These are phyloP conservation scores for Lachnellula suecica DNA, from an alignment of 2,329 filamentous ascomycete genomes.

Conservation along the genomic window DNA sequence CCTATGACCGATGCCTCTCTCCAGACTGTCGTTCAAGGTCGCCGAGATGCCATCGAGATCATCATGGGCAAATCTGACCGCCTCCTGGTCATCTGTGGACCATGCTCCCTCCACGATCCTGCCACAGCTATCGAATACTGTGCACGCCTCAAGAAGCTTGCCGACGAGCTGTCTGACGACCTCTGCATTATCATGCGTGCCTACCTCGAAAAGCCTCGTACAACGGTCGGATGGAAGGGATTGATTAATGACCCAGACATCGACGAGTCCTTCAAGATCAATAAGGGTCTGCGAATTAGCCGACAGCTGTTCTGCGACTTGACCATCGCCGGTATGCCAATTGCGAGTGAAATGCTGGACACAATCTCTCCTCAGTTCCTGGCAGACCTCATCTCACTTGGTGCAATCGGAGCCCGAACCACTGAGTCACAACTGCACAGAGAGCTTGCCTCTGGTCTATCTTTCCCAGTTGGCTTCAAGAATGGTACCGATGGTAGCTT, in stretches of 20 bases:
- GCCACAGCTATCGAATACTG: conserved; percentile 86
- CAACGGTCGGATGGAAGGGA: conserved; percentile 98
- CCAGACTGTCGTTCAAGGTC: conserved; percentile 69
- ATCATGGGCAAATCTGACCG: conserved; percentile 57
- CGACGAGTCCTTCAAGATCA: conserved; percentile 96
- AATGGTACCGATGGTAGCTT: conserved; percentile 96
- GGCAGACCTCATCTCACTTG: conserved; percentile 91
- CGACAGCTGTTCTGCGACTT: conserved; percentile 91
- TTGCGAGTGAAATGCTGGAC: conserved; percentile 97
- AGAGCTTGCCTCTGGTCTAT: conserved; percentile 90
- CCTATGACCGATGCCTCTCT: conserved; percentile 64
- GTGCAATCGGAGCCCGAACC: conserved; percentile 92
- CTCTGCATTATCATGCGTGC: conserved; percentile 95
- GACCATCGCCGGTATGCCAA: conserved; percentile 84
- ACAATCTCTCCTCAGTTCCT: conserved; percentile 98
- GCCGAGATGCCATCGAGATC: conserved; percentile 52
- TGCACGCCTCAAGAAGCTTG: conserved; percentile 70
- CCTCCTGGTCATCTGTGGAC: conserved; percentile 90
- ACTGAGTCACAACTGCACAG: conserved; percentile 96
- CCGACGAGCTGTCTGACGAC: conserved; percentile 78
- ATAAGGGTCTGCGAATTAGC: conserved; percentile 93
- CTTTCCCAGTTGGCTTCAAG: conserved; percentile 99
- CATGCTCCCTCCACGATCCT: conserved; percentile 97
- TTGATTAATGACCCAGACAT: conserved; percentile 99
- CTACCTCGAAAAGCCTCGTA: conserved; percentile 98